phyloP scores from a whole-genome alignment of 371 early-diverging fungal species.

The Mucor piriformis region DNA sequence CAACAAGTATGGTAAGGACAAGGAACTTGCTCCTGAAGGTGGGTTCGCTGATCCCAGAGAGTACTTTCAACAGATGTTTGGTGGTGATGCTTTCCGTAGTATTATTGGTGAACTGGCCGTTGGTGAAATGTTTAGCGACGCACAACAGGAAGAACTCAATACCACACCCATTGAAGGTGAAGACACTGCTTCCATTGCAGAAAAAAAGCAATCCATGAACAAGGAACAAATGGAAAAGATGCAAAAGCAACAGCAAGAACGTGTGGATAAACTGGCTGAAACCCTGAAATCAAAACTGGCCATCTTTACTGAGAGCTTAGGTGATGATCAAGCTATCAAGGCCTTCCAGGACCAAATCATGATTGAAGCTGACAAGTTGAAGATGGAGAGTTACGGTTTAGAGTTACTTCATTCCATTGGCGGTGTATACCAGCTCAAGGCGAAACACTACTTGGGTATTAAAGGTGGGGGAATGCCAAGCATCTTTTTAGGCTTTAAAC shows the following conservation, averaged over 20 bases:
- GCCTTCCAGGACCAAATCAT: constrained; percentile 73
- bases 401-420: constrained; percentile 93
- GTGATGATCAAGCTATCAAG: constrained; percentile 45
- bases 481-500: constrained; percentile 66
- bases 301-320: constrained; percentile 72
- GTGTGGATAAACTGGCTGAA: constrained; percentile 78
- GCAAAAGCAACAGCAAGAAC: constrained; percentile 59
- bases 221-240: constrained; percentile 66
- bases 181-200: background rate
- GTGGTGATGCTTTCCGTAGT: constrained; percentile 86
- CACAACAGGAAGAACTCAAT: constrained; percentile 23
- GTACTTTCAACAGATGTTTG: constrained; percentile 94
- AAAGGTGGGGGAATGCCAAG: constrained; percentile 63
- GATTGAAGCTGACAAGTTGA: constrained; percentile 85
- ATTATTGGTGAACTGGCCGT: constrained; percentile 55
- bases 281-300: constrained; percentile 77
- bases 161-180: constrained; percentile 6
- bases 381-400: constrained; percentile 87
- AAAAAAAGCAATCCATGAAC: constrained; percentile 31
- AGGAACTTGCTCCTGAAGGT: constrained; percentile 71
- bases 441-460: constrained; percentile 78
- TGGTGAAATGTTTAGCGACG: constrained; percentile 48
- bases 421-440: constrained; percentile 84
- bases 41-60: constrained; percentile 88
- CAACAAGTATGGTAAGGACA: constrained; percentile 84